Percentiles rank a stretch among this genome's conserved stretches.
These are phyloP conservation scores for Ganoderma resinaceum DNA, from an alignment of 1,284 basidiomycete genomes.

Conservation along the genomic window DNA sequence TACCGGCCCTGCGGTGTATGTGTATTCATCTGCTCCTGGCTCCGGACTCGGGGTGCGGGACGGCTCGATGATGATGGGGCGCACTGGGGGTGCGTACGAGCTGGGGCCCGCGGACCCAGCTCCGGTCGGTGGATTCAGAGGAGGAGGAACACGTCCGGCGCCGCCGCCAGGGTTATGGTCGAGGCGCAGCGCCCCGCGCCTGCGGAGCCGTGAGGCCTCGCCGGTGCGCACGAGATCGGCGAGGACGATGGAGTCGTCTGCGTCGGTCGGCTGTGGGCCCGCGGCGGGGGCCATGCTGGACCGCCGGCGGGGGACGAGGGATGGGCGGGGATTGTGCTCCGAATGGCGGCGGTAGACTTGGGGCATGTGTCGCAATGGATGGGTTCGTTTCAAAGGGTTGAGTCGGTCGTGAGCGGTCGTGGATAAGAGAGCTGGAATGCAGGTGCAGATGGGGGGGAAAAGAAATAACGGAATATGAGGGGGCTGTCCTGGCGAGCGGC, in stretches of 20 bases:
- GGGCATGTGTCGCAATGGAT: constrained; percentile 30
- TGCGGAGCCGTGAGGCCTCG: constrained; percentile 73
- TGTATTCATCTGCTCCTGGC: constrained; percentile 32
- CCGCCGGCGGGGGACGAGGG: constrained; percentile 33
- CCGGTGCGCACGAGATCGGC: constrained; percentile 73
- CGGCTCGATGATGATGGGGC: constrained; percentile 35
- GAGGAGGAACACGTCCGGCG: constrained; percentile 15
- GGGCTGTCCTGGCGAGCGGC: constrained; percentile 8
- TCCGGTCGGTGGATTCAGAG: neutral
- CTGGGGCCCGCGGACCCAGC: constrained; percentile 17
- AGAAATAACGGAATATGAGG: constrained; percentile 1
- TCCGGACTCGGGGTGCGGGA: constrained; percentile 44
- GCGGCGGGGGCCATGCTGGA: constrained; percentile 27
- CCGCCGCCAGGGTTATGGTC: constrained; percentile 49
- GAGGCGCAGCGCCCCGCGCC: constrained; percentile 72
- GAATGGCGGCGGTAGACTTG: constrained; percentile 37
- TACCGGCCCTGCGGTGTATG: constrained; percentile 28
- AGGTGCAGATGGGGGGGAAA: neutral
- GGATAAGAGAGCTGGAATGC: constrained; percentile 6
- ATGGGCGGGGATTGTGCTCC: constrained; percentile 31
- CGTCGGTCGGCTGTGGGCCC: constrained; percentile 46
- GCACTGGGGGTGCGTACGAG: constrained; percentile 22
- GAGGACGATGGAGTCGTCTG: constrained; percentile 71
- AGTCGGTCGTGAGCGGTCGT: constrained; percentile 14
- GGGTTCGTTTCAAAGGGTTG: neutral